Evolutionary conservation across 2,329 filamentous ascomycete species (phyloP).

Genomic region (Chalaropsis ovoidea): DNA sequence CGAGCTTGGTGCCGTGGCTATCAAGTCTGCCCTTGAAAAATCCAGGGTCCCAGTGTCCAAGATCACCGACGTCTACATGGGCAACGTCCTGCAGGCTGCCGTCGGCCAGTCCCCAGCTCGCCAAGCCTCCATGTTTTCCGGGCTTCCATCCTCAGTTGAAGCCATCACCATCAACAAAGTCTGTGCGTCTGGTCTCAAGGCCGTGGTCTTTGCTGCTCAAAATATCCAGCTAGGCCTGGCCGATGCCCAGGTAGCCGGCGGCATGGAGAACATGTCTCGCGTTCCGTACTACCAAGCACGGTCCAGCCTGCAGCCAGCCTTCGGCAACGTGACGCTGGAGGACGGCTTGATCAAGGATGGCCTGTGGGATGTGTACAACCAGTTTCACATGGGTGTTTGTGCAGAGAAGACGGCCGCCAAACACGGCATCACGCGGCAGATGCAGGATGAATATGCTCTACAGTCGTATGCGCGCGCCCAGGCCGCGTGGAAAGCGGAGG

Average conservation of each 20-base stretch:
- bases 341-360: constrained; percentile 93
- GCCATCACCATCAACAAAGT: constrained; percentile 96
- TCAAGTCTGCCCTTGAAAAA: constrained; percentile 81
- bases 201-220: constrained; percentile 79
- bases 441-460: constrained; percentile 87
- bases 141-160: constrained; percentile 70
- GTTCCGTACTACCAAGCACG: constrained; percentile 85
- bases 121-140: constrained; percentile 82
- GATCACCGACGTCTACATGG: constrained; percentile 93
- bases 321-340: constrained; percentile 78
- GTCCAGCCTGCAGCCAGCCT: constrained; percentile 69
- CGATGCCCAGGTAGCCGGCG: constrained; percentile 82
- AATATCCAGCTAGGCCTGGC: constrained; percentile 87
- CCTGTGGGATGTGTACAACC: constrained; percentile 89
- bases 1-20: constrained; percentile 79
- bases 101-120: constrained; percentile 86
- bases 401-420: constrained; percentile 92
- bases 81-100: constrained; percentile 76
- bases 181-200: constrained; percentile 89
- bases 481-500: constrained; percentile 70
- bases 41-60: constrained; percentile 70
- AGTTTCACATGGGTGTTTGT: constrained; percentile 97
- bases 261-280: constrained; percentile 96
- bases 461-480: constrained; percentile 82
- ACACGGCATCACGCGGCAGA: constrained; percentile 65